These are phyloP conservation scores for Pyropia yezoensis DNA, from an alignment of 23 red algal species.

Conservation along the genomic window DNA sequence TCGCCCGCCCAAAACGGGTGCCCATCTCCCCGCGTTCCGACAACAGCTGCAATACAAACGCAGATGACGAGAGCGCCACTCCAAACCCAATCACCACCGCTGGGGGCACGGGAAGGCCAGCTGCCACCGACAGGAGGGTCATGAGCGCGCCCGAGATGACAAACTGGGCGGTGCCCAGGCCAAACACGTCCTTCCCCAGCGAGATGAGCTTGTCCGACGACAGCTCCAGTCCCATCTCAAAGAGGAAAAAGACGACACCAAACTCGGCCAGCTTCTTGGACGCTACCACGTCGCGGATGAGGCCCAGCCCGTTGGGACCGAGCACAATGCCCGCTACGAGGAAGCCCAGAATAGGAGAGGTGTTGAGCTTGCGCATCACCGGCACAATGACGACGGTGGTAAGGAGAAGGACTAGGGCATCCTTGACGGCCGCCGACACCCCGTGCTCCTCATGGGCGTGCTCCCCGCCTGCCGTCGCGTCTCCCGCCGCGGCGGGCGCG, in stretches of 20 bases:
- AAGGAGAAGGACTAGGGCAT: conserved; percentile 70
- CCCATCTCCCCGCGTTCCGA: conserved; percentile 87
- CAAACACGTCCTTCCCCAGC: conserved; percentile 87
- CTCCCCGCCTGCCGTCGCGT: too few relatives aligned
- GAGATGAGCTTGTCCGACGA: conserved; percentile 69
- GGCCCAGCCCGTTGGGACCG: conserved; percentile 79
- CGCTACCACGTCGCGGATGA: conserved; percentile 76
- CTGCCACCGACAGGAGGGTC: conserved; percentile 22
- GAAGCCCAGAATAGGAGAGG: conserved; percentile 95
- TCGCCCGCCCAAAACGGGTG: conserved; percentile 78
- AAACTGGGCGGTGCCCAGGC: conserved; percentile 86
- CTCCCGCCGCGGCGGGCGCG: too few relatives aligned
- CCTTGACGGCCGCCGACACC: conserved; percentile 36
- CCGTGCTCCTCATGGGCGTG: too few relatives aligned
- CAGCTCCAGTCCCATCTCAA: conserved; percentile 98
- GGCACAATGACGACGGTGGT: conserved; percentile 91
- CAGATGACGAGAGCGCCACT: conserved; percentile 81
- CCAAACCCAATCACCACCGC: conserved; percentile 73
- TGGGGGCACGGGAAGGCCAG: conserved; percentile 38
- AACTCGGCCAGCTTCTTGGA: conserved; percentile 86
- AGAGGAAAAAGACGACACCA: conserved; percentile 96
- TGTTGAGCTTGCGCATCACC: conserved; percentile 57
- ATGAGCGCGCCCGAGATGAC: conserved; percentile 71
- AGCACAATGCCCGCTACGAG: conserved; percentile 82
- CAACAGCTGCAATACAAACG: conserved; percentile 95